Percentiles rank a stretch among this genome's conserved stretches.
Evolutionary conservation across 2,329 filamentous ascomycete species (phyloP).

Genomic region (Xylaria sp.): DNA sequence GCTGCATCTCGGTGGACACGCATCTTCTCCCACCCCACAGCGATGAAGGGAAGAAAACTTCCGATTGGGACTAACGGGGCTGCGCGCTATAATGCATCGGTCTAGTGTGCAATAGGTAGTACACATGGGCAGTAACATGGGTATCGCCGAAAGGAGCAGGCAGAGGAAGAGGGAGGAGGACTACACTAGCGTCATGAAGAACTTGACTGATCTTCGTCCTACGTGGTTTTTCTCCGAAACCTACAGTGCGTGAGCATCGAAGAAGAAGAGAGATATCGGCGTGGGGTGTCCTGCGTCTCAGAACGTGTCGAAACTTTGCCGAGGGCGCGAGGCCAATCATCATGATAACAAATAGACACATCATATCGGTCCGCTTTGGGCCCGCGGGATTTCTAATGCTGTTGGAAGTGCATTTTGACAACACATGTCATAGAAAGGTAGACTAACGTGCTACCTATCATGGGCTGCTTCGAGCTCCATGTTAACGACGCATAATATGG

Average conservation of each 20-base stretch:
- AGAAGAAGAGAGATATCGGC: neutral
- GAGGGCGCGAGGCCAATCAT: neutral
- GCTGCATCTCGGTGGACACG: slow-evolving; percentile 6
- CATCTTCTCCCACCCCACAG: slow-evolving; percentile 12
- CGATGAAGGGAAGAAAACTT: neutral
- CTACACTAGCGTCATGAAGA: neutral
- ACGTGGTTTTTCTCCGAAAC: neutral
- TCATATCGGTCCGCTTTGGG: neutral
- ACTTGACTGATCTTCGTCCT: neutral
- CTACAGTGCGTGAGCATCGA: neutral
- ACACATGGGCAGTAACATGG: neutral
- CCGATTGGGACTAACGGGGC: slow-evolving; percentile 5
- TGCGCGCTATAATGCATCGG: slow-evolving; percentile 1
- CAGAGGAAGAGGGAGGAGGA: neutral
- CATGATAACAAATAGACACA: slow-evolving; percentile 2
- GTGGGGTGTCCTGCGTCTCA: neutral
- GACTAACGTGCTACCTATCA: slow-evolving; percentile 1
- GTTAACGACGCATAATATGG: slow-evolving; percentile 3
- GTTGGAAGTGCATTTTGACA: neutral
- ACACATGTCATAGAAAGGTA: slow-evolving; percentile 1
- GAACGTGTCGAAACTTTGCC: neutral
- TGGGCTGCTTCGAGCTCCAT: slow-evolving; percentile 1
- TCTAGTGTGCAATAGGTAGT: slow-evolving; percentile 2
- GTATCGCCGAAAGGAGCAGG: neutral
- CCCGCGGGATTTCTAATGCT: slow-evolving; percentile 2